Conservation (phyloP, 2,329 filamentous ascomycete species). For the Elsinoe fawcettii region DNA sequence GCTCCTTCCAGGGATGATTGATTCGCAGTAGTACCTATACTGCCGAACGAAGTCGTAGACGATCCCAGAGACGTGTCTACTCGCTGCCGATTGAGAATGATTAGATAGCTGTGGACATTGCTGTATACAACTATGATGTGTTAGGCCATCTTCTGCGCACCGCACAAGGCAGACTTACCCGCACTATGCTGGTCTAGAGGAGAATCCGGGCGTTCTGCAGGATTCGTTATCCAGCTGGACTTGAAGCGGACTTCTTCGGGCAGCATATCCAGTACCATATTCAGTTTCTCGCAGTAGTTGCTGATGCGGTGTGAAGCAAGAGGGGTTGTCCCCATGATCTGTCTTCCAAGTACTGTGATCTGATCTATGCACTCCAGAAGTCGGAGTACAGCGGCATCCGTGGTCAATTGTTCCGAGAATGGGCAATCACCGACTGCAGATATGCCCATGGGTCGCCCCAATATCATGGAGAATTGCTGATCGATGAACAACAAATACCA, state of each 20-base stretch:
- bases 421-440: constrained; percentile 44
- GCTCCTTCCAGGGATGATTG: not conserved
- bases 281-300: constrained; percentile 39
- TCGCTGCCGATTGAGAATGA: constrained; percentile 43
- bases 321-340: constrained; percentile 38
- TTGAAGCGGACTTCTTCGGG: constrained; percentile 42
- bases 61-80: constrained; percentile 23
- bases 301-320: constrained; percentile 40
- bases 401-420: constrained; percentile 39
- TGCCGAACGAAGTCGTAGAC: not conserved
- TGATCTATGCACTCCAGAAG: constrained; percentile 40
- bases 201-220: constrained; percentile 38
- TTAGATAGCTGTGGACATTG: constrained; percentile 43
- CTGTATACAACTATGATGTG: constrained; percentile 34
- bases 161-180: constrained; percentile 28
- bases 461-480: constrained; percentile 44
- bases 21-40: not conserved
- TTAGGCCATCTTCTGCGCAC: too few relatives aligned
- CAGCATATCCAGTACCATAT: constrained; percentile 39
- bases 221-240: constrained; percentile 35
- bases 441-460: constrained; percentile 43
- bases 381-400: constrained; percentile 37
- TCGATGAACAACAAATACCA: constrained; percentile 49
- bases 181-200: constrained; percentile 40
- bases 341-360: constrained; percentile 42